Conservation (phyloP, 495 filamentous ascomycete species). For the Podospora appendiculata region DNA sequence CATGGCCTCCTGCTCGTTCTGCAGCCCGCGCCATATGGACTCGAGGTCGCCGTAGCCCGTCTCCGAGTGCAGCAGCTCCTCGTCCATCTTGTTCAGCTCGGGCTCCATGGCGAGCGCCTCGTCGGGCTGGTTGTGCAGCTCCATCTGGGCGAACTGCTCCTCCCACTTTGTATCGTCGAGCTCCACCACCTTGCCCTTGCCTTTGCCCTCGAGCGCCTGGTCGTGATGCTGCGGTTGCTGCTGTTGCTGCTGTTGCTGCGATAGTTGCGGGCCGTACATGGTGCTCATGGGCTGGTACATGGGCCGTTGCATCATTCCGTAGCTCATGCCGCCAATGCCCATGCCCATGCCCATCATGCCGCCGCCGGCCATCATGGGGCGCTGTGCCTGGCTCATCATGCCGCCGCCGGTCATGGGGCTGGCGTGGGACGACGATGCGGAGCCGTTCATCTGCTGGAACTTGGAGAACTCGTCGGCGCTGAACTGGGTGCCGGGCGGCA, state of each 20-base stretch:
- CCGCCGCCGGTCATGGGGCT: constrained; percentile 47
- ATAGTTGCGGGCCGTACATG: constrained; percentile 43
- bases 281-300: constrained; percentile 40
- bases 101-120: constrained; percentile 72
- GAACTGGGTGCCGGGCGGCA: constrained; percentile 55
- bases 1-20: constrained; percentile 67
- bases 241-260: constrained; percentile 28
- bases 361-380: constrained; percentile 48
- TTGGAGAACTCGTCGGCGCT: constrained; percentile 77
- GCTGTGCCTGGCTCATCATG: constrained; percentile 30
- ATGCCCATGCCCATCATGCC: constrained; percentile 40
- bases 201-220: constrained; percentile 56
- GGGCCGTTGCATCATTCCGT: constrained; percentile 35
- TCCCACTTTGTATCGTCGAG: constrained; percentile 94
- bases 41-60: constrained; percentile 78
- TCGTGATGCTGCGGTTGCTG: constrained; percentile 17
- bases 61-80: constrained; percentile 42
- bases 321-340: constrained; percentile 36
- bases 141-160: constrained; percentile 85
- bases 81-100: constrained; percentile 83
- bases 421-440: constrained; percentile 20
- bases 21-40: constrained; percentile 76
- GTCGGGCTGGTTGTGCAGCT: constrained; percentile 53
- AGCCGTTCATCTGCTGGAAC: constrained; percentile 65
- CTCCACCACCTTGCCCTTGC: constrained; percentile 86